phyloP scores from a whole-genome alignment of 208 protist species.

The Vickermania ingenoplastis region DNA sequence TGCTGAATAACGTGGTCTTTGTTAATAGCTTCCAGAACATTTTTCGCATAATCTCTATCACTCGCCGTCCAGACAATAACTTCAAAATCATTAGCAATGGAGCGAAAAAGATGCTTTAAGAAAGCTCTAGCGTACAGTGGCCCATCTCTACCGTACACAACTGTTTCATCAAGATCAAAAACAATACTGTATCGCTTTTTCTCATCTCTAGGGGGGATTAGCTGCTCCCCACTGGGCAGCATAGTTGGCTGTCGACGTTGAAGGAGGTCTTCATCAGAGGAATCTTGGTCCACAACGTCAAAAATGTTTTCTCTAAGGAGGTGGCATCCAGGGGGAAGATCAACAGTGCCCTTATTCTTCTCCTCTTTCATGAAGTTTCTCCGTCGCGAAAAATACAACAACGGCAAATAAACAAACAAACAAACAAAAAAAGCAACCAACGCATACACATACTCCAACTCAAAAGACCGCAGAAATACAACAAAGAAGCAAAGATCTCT shows the following conservation, averaged over 20 bases:
- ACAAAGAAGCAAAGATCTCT: too few relatives aligned
- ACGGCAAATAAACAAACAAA: too few relatives aligned
- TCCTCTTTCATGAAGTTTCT: conserved; percentile 4
- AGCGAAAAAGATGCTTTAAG: conserved; percentile 58
- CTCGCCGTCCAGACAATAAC: conserved; percentile 89
- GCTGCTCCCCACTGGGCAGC: conserved; percentile 35
- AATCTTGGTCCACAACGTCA: conserved; percentile 9
- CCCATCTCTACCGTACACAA: conserved; percentile 85
- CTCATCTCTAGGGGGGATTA: conserved; percentile 37
- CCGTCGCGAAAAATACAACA: too few relatives aligned
- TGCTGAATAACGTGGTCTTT: conserved; percentile 74
- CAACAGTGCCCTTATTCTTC: conserved; percentile 14
- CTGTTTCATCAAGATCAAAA: conserved; percentile 86
- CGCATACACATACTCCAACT: conserved; percentile 3
- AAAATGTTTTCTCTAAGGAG: conserved; percentile 74
- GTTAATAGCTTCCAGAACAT: conserved; percentile 79
- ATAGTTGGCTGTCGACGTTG: conserved; percentile 70
- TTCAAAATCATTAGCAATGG: conserved; percentile 76
- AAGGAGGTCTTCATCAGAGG: conserved; percentile 18
- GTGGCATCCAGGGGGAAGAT: conserved; percentile 55
- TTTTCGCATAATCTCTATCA: conserved; percentile 85
- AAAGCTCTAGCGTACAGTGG: conserved; percentile 78
- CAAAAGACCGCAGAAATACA: too few relatives aligned
- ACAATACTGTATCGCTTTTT: conserved; percentile 76
- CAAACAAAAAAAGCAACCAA: neutral